Conservation (phyloP, 192 early-diverging fungal species). For the Kappamyces sp. region DNA sequence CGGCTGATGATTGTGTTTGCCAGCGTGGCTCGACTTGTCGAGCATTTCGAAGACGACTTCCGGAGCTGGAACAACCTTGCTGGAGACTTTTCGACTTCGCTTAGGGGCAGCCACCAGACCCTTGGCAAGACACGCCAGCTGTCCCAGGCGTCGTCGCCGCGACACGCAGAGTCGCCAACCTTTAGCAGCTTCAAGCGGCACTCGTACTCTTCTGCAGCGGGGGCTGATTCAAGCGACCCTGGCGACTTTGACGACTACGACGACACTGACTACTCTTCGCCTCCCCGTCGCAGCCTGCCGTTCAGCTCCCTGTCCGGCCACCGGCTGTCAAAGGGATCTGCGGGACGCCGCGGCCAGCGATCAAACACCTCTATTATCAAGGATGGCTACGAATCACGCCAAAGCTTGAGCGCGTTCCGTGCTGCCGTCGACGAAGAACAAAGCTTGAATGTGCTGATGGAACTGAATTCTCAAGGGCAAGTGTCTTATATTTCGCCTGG, state of each 20-base stretch:
- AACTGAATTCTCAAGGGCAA: slow-evolving; percentile 55
- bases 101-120: neutral
- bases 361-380: neutral
- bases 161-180: no score
- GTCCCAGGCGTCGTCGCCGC: no score
- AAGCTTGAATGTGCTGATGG: slow-evolving; percentile 71
- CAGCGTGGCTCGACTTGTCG: slow-evolving; percentile 66
- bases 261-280: no score
- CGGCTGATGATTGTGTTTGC: slow-evolving; percentile 67
- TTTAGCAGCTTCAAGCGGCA: neutral
- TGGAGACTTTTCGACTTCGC: slow-evolving; percentile 19
- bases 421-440: slow-evolving; percentile 62
- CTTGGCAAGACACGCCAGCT: neutral
- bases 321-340: neutral
- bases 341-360: slow-evolving; percentile 6
- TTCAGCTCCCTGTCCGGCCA: no score
- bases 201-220: slow-evolving; percentile 24
- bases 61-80: slow-evolving; percentile 53
- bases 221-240: slow-evolving; percentile 12
- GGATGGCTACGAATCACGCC: slow-evolving; percentile 17
- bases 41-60: slow-evolving; percentile 73
- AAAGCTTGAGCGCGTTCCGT: slow-evolving; percentile 39
- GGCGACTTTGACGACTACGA: slow-evolving; percentile 22
- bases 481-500: slow-evolving; percentile 65
- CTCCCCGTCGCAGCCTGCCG: no score